Evolutionary conservation across 83 land plant genomes (phyloP), one percentile per base, ranked within the genome.

Genomic region (Diphasiastrum complanatum): DNA sequence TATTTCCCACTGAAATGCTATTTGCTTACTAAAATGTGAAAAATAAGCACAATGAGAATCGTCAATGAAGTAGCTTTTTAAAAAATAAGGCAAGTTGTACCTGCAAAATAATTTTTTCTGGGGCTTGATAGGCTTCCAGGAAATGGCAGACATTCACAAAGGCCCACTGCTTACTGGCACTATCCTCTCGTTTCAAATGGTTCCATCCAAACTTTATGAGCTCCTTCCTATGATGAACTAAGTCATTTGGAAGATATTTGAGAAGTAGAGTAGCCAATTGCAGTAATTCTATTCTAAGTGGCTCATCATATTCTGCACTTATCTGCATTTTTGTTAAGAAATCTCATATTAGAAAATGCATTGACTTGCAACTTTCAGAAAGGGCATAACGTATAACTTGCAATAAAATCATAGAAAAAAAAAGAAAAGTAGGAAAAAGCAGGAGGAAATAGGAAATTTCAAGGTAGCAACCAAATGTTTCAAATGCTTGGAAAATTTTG

Each of bases 91-190:
- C 28, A 10, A 38, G 30, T 32, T 19, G 24, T 47, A 93, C 99
- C 99, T 95, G 97, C 24, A 86, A 85, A 45, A 95, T 90, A 37
- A 85, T 83, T 72, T 95, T 90, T 50, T 84, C 97, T 1, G 97
- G 90, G 25, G 87, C 97, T 70, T 90, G 95, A 72, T 86, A 83
- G 25, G 95, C 95, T 45, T 90, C 90, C 68, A 95, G 64, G 53
- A 95, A 95, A 71, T 87, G 93, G 77, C 99, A 95, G 16, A 95
- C 99, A 75, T 95, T 95, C 14, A 95, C 97, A 82, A 95, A 95
- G 25, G 99, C 99, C 99, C 99, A 95, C 74, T 95, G 99, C 72
- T 90, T 95, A 64, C 99, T 95, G 50, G 97, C 85, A 81, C 93
- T 95, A 47, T 95, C 97, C 62, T 95, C 99, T 29, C 95, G 77